Evolutionary conservation across 805 yeast species (phyloP).

Genomic region (Dipodascopsis tothii): DNA sequence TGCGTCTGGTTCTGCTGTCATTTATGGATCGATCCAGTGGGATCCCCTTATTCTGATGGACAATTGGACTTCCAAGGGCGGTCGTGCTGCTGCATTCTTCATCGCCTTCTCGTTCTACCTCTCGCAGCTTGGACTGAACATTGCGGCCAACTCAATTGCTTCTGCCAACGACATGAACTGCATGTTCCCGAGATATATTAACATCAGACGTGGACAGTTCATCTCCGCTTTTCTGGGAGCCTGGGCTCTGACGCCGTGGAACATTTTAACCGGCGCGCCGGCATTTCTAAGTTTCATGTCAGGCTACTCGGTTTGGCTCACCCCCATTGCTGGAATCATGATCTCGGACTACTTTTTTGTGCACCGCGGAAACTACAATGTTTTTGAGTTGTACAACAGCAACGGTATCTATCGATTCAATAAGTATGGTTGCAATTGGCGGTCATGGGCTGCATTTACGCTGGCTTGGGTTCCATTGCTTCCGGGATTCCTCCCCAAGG

Average conservation of each 20-base stretch:
- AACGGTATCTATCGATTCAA: constrained; percentile 38
- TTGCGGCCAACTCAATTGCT: constrained; percentile 49
- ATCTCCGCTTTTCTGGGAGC: constrained; percentile 66
- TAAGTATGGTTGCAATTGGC: constrained; percentile 38
- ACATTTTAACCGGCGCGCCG: constrained; percentile 58
- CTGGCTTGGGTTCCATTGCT: constrained; percentile 25
- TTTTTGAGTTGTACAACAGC: constrained; percentile 37
- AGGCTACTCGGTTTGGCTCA: constrained; percentile 75
- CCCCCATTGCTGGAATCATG: constrained; percentile 74
- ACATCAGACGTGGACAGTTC: constrained; percentile 55
- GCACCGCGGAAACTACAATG: constrained; percentile 36
- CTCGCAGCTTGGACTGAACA: constrained; percentile 73
- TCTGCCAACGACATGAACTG: constrained; percentile 46
- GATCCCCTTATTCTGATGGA: constrained; percentile 40
- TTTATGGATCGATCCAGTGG: constrained; percentile 42
- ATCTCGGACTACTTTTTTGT: constrained; percentile 36
- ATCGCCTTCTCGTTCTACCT: constrained; percentile 62
- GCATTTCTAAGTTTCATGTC: constrained; percentile 72
- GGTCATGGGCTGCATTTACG: constrained; percentile 36
- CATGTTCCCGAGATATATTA: constrained; percentile 41
- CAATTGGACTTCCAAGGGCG: constrained; percentile 39
- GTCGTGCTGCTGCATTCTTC: constrained; percentile 74
- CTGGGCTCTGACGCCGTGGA: constrained; percentile 72
- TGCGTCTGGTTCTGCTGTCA: constrained; percentile 28
- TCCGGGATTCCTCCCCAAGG: constrained; percentile 19